phyloP scores from a whole-genome alignment of 495 filamentous ascomycete genomes.

The Lasiosphaeris hirsuta region DNA sequence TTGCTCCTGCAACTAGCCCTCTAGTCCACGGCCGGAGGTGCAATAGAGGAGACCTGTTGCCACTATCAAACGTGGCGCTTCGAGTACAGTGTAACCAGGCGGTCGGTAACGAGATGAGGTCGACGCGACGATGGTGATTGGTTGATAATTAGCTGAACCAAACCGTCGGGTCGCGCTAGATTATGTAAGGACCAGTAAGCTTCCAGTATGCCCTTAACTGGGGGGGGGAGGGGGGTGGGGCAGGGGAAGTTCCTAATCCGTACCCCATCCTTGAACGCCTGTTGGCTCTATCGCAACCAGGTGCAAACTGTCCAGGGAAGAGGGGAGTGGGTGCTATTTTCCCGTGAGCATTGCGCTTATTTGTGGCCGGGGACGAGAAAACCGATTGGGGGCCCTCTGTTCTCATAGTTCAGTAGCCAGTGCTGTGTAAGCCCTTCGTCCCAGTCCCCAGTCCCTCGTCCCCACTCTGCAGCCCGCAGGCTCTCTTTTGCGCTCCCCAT shows the following conservation, averaged over 20 bases:
- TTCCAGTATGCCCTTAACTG: too few relatives aligned
- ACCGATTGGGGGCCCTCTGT: background rate
- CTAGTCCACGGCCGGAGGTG: too few relatives aligned
- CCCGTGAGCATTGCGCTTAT: slow-evolving; percentile 5
- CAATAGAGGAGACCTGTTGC: background rate
- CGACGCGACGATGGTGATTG: slow-evolving; percentile 2
- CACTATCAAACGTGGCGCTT: background rate
- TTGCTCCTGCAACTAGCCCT: too few relatives aligned
- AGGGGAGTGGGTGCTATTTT: background rate
- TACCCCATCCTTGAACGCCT: too few relatives aligned
- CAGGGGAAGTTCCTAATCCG: background rate
- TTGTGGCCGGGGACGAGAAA: background rate
- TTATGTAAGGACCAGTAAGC: background rate
- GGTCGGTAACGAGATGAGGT: slow-evolving; percentile 19
- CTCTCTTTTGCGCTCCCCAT: background rate
- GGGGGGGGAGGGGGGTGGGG: too few relatives aligned
- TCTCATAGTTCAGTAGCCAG: slow-evolving; percentile 3
- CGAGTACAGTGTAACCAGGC: slow-evolving; percentile 15
- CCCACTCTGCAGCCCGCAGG: background rate
- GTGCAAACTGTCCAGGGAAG: background rate
- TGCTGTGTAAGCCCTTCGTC: too few relatives aligned
- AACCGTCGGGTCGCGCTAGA: slow-evolving; percentile 16
- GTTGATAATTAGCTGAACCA: slow-evolving; percentile 5
- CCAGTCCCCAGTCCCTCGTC: background rate
- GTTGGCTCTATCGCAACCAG: slow-evolving; percentile 7